Evolutionary conservation across 2,329 filamentous ascomycete species (phyloP).

Genomic region (Penicillium sp.): DNA sequence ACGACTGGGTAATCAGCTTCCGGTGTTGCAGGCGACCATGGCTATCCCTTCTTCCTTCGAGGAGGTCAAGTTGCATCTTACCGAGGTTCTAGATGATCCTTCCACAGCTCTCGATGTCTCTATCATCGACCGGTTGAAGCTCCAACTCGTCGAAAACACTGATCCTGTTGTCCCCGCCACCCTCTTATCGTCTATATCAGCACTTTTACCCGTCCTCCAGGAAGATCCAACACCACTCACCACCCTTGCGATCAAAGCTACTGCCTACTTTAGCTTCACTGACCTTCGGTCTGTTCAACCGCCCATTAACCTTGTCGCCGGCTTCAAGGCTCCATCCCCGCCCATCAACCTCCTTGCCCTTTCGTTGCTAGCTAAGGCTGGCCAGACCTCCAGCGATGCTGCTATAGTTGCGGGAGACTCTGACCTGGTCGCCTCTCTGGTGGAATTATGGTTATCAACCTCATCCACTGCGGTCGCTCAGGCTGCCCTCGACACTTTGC

Average conservation of each 20-base stretch:
- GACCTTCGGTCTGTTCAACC: constrained; percentile 50
- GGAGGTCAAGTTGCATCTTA: constrained; percentile 44
- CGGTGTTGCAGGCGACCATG: too few relatives aligned
- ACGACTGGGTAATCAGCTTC: too few relatives aligned
- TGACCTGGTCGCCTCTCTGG: constrained; percentile 53
- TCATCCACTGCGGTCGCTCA: constrained; percentile 55
- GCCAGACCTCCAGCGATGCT: constrained; percentile 51
- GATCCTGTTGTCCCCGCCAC: constrained; percentile 38
- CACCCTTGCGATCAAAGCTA: constrained; percentile 51
- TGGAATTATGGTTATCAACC: constrained; percentile 59
- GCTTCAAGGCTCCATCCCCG: constrained; percentile 50
- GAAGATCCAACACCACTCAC: constrained; percentile 58
- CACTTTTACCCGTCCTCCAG: constrained; percentile 52
- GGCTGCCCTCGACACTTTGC: constrained; percentile 53
- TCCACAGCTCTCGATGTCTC: constrained; percentile 47
- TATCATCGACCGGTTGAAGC: constrained; percentile 52
- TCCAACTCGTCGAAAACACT: constrained; percentile 41
- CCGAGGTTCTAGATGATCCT: constrained; percentile 45
- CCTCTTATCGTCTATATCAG: constrained; percentile 48
- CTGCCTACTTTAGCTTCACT: constrained; percentile 50
- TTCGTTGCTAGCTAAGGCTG: constrained; percentile 56
- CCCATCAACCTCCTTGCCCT: constrained; percentile 58
- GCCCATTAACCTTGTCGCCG: constrained; percentile 54
- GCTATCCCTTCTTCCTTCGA: constrained; percentile 36
- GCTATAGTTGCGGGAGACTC: constrained; percentile 58